A percentile compares a stretch with the other conserved stretches of the same genome.
These are phyloP conservation scores for Taxillus chinensis DNA, from an alignment of 164 flowering plant genomes.

Conservation along the genomic window DNA sequence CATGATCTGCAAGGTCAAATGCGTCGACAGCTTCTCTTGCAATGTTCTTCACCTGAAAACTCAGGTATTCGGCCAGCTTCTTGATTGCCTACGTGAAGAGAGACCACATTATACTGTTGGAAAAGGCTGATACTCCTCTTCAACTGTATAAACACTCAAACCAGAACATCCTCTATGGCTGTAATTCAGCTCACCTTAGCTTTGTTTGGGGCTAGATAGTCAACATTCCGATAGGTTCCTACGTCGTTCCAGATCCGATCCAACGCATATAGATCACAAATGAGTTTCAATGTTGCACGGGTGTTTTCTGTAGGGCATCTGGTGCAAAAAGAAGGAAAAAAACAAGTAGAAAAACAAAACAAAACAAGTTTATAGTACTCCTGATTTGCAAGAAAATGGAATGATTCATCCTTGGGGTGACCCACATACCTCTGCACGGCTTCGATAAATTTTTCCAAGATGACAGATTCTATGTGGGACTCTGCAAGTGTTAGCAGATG, in stretches of 20 bases:
- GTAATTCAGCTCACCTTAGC: constrained; percentile 62
- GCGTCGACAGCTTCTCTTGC: constrained; percentile 77
- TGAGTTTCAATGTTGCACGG: constrained; percentile 65
- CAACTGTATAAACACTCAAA: too few species aligned
- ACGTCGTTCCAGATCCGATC: constrained; percentile 94
- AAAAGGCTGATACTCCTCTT: not conserved
- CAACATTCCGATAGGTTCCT: constrained; percentile 95
- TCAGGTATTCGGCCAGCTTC: constrained; percentile 73
- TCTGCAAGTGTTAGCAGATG: constrained; percentile 91
- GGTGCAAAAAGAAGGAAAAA: constrained; percentile 12
- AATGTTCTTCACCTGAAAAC: constrained; percentile 76
- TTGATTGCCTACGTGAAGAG: constrained; percentile 65
- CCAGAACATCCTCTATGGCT: too few species aligned
- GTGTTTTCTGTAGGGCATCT: constrained; percentile 70
- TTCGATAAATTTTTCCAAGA: constrained; percentile 77
- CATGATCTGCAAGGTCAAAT: constrained; percentile 76
- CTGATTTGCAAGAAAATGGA: too few species aligned
- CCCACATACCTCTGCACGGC: constrained; percentile 59
- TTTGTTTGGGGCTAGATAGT: constrained; percentile 95
- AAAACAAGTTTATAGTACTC: not conserved
- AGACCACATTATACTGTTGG: not conserved
- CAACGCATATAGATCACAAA: constrained; percentile 92
- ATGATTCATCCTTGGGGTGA: not conserved
- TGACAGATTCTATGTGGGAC: constrained; percentile 86
- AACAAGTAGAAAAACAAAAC: not conserved